Evolutionary conservation across 2,329 filamentous ascomycete genomes (phyloP).

Genomic region (Aspergillus chevalieri): DNA sequence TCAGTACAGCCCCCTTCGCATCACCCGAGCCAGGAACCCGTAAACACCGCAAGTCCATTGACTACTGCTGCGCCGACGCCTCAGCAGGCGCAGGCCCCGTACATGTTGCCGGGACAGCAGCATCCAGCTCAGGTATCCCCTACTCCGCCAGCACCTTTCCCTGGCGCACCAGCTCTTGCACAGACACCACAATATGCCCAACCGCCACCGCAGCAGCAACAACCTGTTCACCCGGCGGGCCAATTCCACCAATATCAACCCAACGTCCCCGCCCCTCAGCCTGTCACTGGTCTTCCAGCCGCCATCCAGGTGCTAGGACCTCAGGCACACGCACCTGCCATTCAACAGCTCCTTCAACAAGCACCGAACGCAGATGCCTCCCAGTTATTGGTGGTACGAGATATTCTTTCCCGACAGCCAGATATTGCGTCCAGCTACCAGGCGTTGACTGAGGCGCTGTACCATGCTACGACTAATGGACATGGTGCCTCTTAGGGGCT

Average conservation of each 20-base stretch:
- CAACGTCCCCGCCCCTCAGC: constrained; percentile 3
- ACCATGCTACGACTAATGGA: constrained; percentile 30
- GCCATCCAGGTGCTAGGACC: constrained; percentile 60
- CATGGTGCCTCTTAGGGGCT: constrained; percentile 16
- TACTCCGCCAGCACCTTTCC: constrained; percentile 10
- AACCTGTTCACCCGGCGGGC: constrained; percentile 6
- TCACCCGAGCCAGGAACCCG: constrained; percentile 29
- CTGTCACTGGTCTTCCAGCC: constrained; percentile 46
- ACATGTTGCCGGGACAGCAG: constrained; percentile 17
- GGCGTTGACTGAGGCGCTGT: constrained; percentile 37
- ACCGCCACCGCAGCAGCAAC: constrained; percentile 10
- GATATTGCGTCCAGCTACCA: constrained; percentile 56
- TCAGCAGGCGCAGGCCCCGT: constrained; percentile 13
- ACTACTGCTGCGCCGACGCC: constrained; percentile 23
- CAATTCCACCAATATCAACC: constrained; percentile 18
- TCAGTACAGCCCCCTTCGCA: constrained; percentile 38
- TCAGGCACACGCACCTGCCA: constrained; percentile 58
- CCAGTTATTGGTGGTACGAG: constrained; percentile 68
- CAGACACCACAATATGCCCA: constrained; percentile 11
- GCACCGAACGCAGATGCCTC: constrained; percentile 61
- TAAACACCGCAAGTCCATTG: constrained; percentile 28
- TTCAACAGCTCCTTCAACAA: constrained; percentile 63
- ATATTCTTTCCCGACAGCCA: constrained; percentile 61
- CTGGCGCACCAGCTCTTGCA: constrained; percentile 7
- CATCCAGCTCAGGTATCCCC: constrained; percentile 17